Conservation (phyloP, 2,329 filamentous ascomycete species). For the Aschersonia sp. region DNA sequence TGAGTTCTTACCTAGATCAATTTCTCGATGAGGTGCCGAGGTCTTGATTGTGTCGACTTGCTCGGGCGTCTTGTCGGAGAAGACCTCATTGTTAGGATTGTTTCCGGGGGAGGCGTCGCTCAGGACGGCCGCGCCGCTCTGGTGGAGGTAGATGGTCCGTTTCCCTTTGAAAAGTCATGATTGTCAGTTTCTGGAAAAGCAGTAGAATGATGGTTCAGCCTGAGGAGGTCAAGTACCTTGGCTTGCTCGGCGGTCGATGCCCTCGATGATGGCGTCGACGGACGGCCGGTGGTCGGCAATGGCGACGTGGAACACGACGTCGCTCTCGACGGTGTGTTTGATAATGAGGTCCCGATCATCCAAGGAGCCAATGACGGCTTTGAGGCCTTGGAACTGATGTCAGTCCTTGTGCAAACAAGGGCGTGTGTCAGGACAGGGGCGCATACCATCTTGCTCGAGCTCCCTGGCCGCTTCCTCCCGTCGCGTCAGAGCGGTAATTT, state of each 20-base stretch:
- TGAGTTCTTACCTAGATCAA: neutral
- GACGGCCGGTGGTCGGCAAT: neutral
- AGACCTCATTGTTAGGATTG: neutral
- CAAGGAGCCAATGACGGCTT: neutral
- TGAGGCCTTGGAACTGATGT: neutral
- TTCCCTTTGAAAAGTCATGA: neutral
- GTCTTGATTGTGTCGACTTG: neutral
- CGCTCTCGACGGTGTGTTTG: neutral
- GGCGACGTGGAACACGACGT: neutral
- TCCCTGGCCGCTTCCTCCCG: neutral
- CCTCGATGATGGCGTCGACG: neutral
- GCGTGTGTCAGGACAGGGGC: too few relatives aligned
- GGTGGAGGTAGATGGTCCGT: conserved; percentile 1
- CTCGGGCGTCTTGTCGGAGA: neutral
- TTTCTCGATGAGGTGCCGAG: conserved; percentile 1
- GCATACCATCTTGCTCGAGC: neutral
- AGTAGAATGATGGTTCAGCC: neutral
- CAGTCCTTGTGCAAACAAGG: neutral
- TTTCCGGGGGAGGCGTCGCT: neutral
- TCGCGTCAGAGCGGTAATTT: neutral
- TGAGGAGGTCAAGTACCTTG: neutral
- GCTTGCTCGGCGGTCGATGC: neutral
- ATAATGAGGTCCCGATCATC: neutral
- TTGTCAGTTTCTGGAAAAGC: neutral
- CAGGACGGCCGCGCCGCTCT: neutral